Evolutionary conservation across 306 rosid species (phyloP), one percentile per base, ranked within the genome.

Genomic region (Fragaria vesca): DNA sequence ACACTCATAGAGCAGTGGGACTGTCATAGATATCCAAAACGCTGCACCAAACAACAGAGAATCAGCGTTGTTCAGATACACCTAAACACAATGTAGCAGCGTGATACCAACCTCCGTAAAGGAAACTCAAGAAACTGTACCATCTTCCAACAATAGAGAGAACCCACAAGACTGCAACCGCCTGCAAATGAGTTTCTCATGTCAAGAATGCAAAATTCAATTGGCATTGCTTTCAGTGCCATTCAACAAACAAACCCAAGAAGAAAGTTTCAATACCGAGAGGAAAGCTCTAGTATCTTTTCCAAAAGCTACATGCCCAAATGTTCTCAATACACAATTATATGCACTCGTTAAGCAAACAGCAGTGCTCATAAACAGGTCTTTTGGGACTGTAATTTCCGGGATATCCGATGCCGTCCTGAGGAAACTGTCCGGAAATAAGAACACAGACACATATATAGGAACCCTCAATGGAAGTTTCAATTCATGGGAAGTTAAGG

Each of bases 1-100:
- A 71, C 67, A 85, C 81, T 91, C 96, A 58, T 89, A 88, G 48
- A 82, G 68, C 7, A 78, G 76, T 12, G 93, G 96, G 60, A 88
- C 75, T 51, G 46, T 81, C 87, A 89, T 75, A 72, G 80, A 62
- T 51, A 84, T 61, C 62, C 84, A 69, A 17, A 78, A 72, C 62
- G 46, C 93, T 91, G 67, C 82, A 76, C 65, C 81, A 87, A 72
- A 76, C 81, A 58, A 57, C n/a, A 21, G 13, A 55, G 61, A 24
- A 3, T 57, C 32, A 57, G 63, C 63, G 9, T 12, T 26, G 2
- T 11, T 26, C 66, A 63, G 6, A 63, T 15, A 63, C 43, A 13
- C 69, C 4, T 12, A 12, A 32, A 63, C 45, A 38, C 20, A 7
- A 13, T 6, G n/a, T 66, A 15, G 47, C n/a, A 16, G 21, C n/a